phyloP scores from a whole-genome alignment of 805 yeast genomes.

The Hanseniaspora lindneri region DNA sequence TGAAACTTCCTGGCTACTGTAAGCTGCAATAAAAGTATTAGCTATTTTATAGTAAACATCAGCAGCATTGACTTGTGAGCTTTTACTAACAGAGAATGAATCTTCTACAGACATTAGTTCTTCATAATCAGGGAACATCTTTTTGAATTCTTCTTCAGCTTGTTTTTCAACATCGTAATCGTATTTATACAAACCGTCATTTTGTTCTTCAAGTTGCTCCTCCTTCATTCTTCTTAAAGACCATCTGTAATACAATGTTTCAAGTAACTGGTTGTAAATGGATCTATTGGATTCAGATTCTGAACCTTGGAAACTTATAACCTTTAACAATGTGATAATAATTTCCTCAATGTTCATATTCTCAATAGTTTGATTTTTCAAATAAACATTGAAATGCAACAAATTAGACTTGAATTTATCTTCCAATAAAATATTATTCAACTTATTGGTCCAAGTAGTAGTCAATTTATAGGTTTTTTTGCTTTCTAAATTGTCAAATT shows the following conservation, averaged over 20 bases:
- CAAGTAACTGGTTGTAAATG: conserved; percentile 38
- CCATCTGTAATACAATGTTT: conserved; percentile 69
- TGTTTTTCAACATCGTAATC: conserved; percentile 48
- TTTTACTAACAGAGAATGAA: conserved; percentile 17
- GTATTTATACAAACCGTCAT: conserved; percentile 54
- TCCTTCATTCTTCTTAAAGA: conserved; percentile 53
- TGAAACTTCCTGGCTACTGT: no score
- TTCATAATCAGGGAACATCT: conserved; percentile 81
- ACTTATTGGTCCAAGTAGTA: conserved; percentile 32
- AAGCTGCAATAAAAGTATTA: conserved; percentile 36
- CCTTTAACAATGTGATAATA: conserved; percentile 37
- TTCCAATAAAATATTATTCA: conserved; percentile 30
- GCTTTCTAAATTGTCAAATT: conserved; percentile 21
- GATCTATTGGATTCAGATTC: conserved; percentile 20
- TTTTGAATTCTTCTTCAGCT: conserved; percentile 65
- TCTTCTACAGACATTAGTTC: conserved; percentile 30
- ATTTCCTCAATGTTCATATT: conserved; percentile 40
- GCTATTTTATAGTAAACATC: conserved; percentile 41
- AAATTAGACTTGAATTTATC: conserved; percentile 28
- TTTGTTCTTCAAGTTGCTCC: conserved; percentile 50
- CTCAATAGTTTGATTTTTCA: conserved; percentile 36
- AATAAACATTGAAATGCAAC: conserved; percentile 27
- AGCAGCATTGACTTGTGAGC: conserved; percentile 28
- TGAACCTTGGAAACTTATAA: conserved; percentile 31
- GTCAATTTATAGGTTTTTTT: conserved; percentile 19